phyloP scores from a whole-genome alignment of 257 asterid species.

The Handroanthus guayacan region DNA sequence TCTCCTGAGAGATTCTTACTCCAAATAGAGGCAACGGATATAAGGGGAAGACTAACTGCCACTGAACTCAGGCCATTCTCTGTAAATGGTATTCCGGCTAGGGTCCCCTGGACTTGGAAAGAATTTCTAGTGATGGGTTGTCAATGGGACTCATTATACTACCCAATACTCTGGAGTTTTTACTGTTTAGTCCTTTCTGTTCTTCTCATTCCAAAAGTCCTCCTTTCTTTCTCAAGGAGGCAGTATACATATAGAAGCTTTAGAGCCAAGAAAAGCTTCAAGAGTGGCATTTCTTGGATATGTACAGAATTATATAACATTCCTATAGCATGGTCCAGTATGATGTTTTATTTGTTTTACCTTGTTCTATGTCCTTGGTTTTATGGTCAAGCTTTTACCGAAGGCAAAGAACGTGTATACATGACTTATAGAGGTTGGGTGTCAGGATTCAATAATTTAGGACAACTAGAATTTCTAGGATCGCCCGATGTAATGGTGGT shows the following conservation, averaged over 20 bases:
- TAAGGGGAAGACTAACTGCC: slow-evolving; percentile 58
- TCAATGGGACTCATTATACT: slow-evolving; percentile 85
- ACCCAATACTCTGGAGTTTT: slow-evolving; percentile 67
- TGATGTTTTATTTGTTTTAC: slow-evolving; percentile 70
- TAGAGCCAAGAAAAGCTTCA: slow-evolving; percentile 54
- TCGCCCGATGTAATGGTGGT: slow-evolving; percentile 92
- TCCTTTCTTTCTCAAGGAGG: slow-evolving; percentile 50
- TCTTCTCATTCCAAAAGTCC: slow-evolving; percentile 64
- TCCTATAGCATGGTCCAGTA: slow-evolving; percentile 57
- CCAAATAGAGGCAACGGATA: slow-evolving; percentile 78
- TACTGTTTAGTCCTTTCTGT: slow-evolving; percentile 51
- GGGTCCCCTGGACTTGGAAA: slow-evolving; percentile 73
- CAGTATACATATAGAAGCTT: slow-evolving; percentile 57
- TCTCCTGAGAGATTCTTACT: slow-evolving; percentile 77
- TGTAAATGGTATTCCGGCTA: slow-evolving; percentile 60
- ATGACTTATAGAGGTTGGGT: slow-evolving; percentile 96
- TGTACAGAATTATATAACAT: slow-evolving; percentile 54
- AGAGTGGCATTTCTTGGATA: slow-evolving; percentile 60
- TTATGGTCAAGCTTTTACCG: slow-evolving; percentile 65
- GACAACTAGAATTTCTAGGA: slow-evolving; percentile 63
- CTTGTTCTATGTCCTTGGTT: slow-evolving; percentile 91
- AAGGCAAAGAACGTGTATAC: slow-evolving; percentile 63
- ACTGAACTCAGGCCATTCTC: slow-evolving; percentile 88
- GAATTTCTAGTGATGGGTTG: slow-evolving; percentile 95
- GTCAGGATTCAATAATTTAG: slow-evolving; percentile 36